Evolutionary conservation across 805 yeast species (phyloP).

Genomic region (Pichia ethanolica): DNA sequence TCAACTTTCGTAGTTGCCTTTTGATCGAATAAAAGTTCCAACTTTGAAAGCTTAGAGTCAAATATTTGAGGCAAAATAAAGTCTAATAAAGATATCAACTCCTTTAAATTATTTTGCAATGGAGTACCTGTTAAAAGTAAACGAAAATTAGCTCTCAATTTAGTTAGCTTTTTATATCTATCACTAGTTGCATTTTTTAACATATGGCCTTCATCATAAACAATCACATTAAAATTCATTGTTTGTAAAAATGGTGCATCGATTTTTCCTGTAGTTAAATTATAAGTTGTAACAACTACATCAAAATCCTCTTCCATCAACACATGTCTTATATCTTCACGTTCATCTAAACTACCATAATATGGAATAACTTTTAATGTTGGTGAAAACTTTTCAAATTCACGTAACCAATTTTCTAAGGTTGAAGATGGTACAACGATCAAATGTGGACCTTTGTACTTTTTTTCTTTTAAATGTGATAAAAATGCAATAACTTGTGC

Average conservation of each 20-base stretch:
- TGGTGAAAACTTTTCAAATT: conserved; percentile 86
- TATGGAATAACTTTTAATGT: conserved; percentile 77
- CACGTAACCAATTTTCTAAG: conserved; percentile 94
- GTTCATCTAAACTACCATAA: conserved; percentile 80
- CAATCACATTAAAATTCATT: conserved; percentile 75
- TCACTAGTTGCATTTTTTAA: conserved; percentile 84
- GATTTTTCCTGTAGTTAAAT: conserved; percentile 72
- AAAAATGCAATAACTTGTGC: conserved; percentile 92
- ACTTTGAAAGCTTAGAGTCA: conserved; percentile 71
- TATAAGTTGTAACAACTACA: conserved; percentile 91
- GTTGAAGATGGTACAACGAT: conserved; percentile 96
- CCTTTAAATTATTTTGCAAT: conserved; percentile 84
- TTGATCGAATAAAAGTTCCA: conserved; percentile 79
- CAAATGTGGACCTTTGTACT: conserved; percentile 70
- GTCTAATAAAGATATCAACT: conserved; percentile 81
- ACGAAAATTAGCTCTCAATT: conserved; percentile 74
- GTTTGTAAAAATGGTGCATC: conserved; percentile 74
- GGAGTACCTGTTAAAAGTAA: conserved; percentile 94
- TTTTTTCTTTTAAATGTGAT: conserved; percentile 67
- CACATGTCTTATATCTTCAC: conserved; percentile 75
- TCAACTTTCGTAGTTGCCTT: conserved; percentile 58
- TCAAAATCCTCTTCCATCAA: conserved; percentile 59
- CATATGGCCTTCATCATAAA: conserved; percentile 98
- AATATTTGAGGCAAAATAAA: conserved; percentile 84
- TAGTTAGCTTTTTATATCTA: conserved; percentile 81